phyloP scores from a whole-genome alignment of 2,329 filamentous ascomycete genomes.

The Monilinia polystroma region DNA sequence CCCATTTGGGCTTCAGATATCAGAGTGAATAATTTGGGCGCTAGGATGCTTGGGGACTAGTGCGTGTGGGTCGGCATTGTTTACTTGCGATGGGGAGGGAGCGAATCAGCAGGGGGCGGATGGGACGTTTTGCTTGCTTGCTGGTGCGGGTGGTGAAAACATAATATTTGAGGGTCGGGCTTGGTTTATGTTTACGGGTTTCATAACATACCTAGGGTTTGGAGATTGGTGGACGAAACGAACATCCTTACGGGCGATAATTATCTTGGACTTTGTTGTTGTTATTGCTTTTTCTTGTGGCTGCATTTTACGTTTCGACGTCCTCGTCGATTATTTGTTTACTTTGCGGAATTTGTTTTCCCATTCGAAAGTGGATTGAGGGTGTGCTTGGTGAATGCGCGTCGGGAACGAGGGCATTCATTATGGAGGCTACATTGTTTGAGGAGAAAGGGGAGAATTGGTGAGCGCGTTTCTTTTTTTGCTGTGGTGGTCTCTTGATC shows the following conservation, averaged over 20 bases:
- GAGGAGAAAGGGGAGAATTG: constrained; percentile 16
- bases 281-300: background rate
- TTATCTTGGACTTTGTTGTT: background rate
- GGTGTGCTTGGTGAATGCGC: background rate
- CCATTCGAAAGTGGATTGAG: background rate
- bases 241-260: constrained; percentile 12
- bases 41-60: constrained; percentile 25
- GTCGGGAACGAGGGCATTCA: background rate
- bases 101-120: constrained; percentile 5
- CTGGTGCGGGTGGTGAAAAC: no score
- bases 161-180: background rate
- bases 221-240: background rate
- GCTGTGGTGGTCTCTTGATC: background rate
- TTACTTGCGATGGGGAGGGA: constrained; percentile 5
- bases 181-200: background rate
- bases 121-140: background rate
- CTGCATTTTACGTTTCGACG: no score
- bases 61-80: constrained; percentile 12
- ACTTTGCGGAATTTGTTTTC: background rate
- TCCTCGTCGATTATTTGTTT: background rate
- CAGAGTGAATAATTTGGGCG: constrained; percentile 30
- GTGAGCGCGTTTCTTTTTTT: constrained; percentile 28
- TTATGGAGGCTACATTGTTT: constrained; percentile 15
- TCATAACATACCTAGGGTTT: constrained; percentile 6
- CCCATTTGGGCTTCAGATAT: background rate